phyloP scores from a whole-genome alignment of 768 basidiomycete genomes.

The Termitomyces bulborhizus region DNA sequence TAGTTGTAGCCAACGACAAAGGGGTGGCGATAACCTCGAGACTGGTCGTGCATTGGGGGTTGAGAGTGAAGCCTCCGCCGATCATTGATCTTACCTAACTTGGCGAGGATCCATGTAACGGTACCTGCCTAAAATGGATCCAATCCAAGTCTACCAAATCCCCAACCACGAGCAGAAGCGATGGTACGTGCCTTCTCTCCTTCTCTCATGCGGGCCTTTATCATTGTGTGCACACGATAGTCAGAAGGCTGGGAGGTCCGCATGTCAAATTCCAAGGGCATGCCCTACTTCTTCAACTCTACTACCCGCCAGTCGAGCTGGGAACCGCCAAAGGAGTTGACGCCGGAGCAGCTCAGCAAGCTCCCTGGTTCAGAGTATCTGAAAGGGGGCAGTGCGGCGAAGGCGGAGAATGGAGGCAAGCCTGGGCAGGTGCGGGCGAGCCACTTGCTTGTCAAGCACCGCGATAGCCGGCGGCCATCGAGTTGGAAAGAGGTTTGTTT shows the following conservation, averaged over 20 bases:
- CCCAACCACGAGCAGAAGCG: not conserved
- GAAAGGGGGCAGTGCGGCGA: constrained; percentile 4
- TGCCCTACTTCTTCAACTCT: constrained; percentile 88
- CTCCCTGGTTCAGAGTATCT: constrained; percentile 66
- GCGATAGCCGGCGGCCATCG: constrained; percentile 66
- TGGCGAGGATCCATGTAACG: not conserved
- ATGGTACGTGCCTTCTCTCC: not conserved
- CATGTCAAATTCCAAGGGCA: constrained; percentile 66
- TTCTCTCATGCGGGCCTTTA: not conserved
- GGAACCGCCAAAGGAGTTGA: constrained; percentile 63
- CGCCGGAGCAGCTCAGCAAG: constrained; percentile 48
- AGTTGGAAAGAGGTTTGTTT: constrained; percentile 78
- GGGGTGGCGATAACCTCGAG: constrained; percentile 42
- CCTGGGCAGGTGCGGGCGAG: constrained; percentile 79
- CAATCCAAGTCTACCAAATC: not conserved
- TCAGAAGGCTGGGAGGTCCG: constrained; percentile 71
- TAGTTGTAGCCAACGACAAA: constrained; percentile 39
- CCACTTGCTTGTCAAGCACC: constrained; percentile 92
- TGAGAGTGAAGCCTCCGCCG: not conserved
- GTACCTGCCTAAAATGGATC: too few relatives aligned
- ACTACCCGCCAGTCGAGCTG: constrained; percentile 69
- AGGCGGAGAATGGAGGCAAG: constrained; percentile 12
- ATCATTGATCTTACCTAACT: not conserved
- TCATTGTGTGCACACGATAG: not conserved
- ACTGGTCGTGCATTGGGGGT: constrained; percentile 14